Evolutionary conservation across 1,284 basidiomycete species (phyloP).

Genomic region (Fistulinella cinereoalba): DNA sequence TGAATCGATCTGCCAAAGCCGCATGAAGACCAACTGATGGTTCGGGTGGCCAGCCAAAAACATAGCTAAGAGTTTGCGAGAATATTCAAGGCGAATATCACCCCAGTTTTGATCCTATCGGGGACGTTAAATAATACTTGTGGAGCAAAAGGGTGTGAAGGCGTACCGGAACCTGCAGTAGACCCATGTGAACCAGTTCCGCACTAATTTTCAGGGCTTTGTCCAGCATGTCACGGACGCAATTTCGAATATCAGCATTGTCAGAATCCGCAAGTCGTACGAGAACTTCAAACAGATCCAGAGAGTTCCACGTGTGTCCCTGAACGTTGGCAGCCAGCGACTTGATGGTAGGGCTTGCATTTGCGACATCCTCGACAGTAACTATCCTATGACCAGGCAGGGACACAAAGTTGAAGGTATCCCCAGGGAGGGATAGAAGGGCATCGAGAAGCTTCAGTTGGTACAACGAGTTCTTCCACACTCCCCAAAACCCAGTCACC

Average conservation of each 20-base stretch:
- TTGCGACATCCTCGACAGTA: constrained; percentile 81
- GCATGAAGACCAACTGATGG: constrained; percentile 94
- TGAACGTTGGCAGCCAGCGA: constrained; percentile 83
- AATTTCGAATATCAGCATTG: constrained; percentile 64
- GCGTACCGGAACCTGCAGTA: constrained; percentile 82
- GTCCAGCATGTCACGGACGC: constrained; percentile 86
- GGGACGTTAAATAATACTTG: constrained; percentile 1
- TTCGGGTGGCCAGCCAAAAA: constrained; percentile 93
- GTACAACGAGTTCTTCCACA: constrained; percentile 83
- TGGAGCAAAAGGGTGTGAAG: neutral
- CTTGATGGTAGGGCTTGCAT: constrained; percentile 84
- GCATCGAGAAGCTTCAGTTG: constrained; percentile 88
- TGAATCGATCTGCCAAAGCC: constrained; percentile 89
- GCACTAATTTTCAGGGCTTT: constrained; percentile 91
- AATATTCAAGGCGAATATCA: constrained; percentile 82
- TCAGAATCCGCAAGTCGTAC: constrained; percentile 75
- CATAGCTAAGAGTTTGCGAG: constrained; percentile 82
- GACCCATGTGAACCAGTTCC: constrained; percentile 91
- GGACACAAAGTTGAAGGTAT: constrained; percentile 89
- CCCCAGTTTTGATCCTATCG: constrained; percentile 79
- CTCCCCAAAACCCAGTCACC: constrained; percentile 76
- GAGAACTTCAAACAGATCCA: constrained; percentile 89
- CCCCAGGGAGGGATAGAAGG: constrained; percentile 81
- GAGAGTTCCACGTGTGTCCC: constrained; percentile 90
- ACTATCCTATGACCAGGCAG: constrained; percentile 80